Evolutionary conservation across 192 early-diverging fungal genomes (phyloP).

Genomic region (Chytriomyces confervae): DNA sequence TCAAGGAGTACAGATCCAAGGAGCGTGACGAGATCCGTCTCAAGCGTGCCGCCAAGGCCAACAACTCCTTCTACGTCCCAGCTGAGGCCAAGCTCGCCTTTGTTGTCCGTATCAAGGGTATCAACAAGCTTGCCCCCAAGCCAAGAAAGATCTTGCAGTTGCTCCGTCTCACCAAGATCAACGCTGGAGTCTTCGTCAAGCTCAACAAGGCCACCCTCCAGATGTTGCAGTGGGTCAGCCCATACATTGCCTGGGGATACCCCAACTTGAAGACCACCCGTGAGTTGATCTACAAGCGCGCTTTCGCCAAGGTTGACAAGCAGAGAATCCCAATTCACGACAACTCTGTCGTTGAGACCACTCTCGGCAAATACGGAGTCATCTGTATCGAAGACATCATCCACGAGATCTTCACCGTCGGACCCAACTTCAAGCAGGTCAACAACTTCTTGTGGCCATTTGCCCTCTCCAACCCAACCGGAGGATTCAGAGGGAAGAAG

Average conservation of each 20-base stretch:
- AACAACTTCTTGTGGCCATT: slow-evolving; percentile 99
- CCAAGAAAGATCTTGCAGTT: slow-evolving; percentile 99
- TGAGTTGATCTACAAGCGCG: slow-evolving; percentile 99
- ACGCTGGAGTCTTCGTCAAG: slow-evolving; percentile 95
- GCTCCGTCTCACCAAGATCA: slow-evolving; percentile 98
- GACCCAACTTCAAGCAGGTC: slow-evolving; percentile 96
- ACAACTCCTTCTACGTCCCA: slow-evolving; percentile 92
- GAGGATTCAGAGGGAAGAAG: slow-evolving; percentile 94
- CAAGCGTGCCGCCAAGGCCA: slow-evolving; percentile 88
- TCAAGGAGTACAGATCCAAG: slow-evolving; percentile 91
- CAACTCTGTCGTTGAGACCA: slow-evolving; percentile 93
- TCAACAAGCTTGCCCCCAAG: slow-evolving; percentile 99
- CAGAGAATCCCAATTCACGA: slow-evolving; percentile 96
- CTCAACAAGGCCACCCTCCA: slow-evolving; percentile 96
- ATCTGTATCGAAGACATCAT: slow-evolving; percentile 98
- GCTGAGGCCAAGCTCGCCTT: slow-evolving; percentile 97
- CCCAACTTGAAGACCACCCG: slow-evolving; percentile 98
- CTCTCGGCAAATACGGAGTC: slow-evolving; percentile 92
- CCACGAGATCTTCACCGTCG: slow-evolving; percentile 98
- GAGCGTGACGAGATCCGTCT: slow-evolving; percentile 93
- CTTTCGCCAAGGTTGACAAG: slow-evolving; percentile 97
- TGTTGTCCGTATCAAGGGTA: slow-evolving; percentile 98
- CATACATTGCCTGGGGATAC: slow-evolving; percentile 90
- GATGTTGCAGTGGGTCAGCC: slow-evolving; percentile 96
- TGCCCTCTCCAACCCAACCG: slow-evolving; percentile 97